Evolutionary conservation across 495 filamentous ascomycete species (phyloP), one percentile per base, ranked within the genome.

Genomic region (Neurospora sp.): DNA sequence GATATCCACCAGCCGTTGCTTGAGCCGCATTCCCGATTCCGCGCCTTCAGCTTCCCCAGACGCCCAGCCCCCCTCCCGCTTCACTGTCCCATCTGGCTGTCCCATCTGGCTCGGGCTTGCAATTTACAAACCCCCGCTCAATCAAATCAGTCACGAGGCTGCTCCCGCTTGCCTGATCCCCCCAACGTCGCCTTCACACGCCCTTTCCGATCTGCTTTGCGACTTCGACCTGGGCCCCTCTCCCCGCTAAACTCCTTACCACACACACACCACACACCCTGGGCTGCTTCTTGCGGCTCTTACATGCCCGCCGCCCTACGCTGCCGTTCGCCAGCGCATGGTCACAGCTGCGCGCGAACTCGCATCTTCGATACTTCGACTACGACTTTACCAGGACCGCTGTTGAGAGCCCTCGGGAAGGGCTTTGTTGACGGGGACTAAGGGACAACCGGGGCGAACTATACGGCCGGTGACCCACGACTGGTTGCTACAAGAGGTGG

Each of bases 81-180:
- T 75, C 70, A 69, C 74, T 70, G 60, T 74, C 74, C 73, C 69
- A 74, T 70, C 40, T 66, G 60, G 9, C 46, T 37, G 54, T 62
- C 23, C 54, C 12, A 66, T 66, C 27, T 66, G 54, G 27, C 54
- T 35, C 54, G 54, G 14, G 54, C 69, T 74, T 66, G 79, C 77
- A 79, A 79, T 79, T 75, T 78, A 80, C 76, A 70, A 72, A 70
- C 74, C 77, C 76, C 75, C 75, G 76, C 77, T 74, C 78, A 74
- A 77, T 80, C 79, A 78, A 76, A 18, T 73, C 76, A 66, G 79
- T 79, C 79, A 79, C 79, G 78, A 77, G 79, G 62, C 60, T 69
- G 74, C 62, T 76, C 74, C 77, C 78, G 75, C 39, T 72, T 74
- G 73, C 75, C 75, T 80, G 74, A 77, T n/a, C 39, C 12, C 38